These are phyloP conservation scores for Fusarium avenaceum DNA, from an alignment of 2,329 filamentous ascomycete species.

Conservation along the genomic window DNA sequence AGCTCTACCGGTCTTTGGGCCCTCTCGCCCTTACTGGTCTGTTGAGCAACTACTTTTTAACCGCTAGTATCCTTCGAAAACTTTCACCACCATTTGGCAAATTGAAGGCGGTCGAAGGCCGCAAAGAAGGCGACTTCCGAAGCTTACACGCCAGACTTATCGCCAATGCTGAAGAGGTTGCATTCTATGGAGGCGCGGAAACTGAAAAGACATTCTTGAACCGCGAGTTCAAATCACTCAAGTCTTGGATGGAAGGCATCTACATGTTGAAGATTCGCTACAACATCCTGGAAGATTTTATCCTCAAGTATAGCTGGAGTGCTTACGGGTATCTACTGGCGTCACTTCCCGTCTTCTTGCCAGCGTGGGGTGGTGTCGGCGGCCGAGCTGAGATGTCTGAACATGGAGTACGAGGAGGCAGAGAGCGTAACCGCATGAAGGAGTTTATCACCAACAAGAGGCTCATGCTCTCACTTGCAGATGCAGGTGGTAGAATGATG, in stretches of 20 bases:
- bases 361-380: conserved; percentile 90
- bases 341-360: conserved; percentile 92
- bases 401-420: conserved; percentile 64
- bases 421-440: conserved; percentile 91
- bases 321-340: conserved; percentile 96
- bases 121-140: conserved; percentile 95
- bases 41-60: conserved; percentile 92
- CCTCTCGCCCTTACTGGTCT: conserved; percentile 88
- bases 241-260: conserved; percentile 97
- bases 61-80: conserved; percentile 87
- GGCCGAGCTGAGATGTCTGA: conserved; percentile 76
- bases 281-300: conserved; percentile 98
- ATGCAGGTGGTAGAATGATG: conserved; percentile 98
- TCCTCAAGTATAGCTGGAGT: conserved; percentile 98
- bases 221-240: conserved; percentile 90
- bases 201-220: conserved; percentile 96
- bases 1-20: conserved; percentile 91
- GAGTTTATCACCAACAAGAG: conserved; percentile 99
- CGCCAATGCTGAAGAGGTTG: conserved; percentile 96
- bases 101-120: conserved; percentile 93
- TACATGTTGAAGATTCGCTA: conserved; percentile 98
- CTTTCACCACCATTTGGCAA: conserved; percentile 97
- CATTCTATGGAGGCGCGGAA: conserved; percentile 95
- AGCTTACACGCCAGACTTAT: conserved; percentile 91
- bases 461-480: conserved; percentile 95